These are phyloP conservation scores for Hippophae gyantsensis DNA, from an alignment of 306 rosid species.

Conservation along the genomic window DNA sequence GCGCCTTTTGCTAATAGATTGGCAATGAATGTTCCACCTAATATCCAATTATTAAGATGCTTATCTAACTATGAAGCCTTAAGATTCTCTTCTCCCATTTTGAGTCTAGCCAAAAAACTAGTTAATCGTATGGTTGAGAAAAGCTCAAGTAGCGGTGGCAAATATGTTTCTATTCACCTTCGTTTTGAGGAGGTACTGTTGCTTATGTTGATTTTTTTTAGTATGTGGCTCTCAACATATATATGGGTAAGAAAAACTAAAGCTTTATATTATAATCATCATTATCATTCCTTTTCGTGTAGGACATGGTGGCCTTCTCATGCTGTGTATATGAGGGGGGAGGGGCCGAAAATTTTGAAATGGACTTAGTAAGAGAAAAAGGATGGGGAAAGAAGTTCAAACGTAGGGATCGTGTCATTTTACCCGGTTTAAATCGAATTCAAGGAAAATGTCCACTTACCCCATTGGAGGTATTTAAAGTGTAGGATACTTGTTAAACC, in stretches of 20 bases:
- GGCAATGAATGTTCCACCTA: conserved; percentile 89
- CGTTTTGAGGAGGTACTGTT: conserved; percentile 92
- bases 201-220: conserved; percentile 13
- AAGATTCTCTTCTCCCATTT: conserved; percentile 68
- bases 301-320: conserved; percentile 99
- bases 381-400: conserved; percentile 88
- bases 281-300: conserved; percentile 17
- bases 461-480: conserved; percentile 67
- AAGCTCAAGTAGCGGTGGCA: conserved; percentile 63
- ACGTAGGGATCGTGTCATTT: conserved; percentile 49
- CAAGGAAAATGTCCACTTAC: conserved; percentile 90
- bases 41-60: conserved; percentile 82
- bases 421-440: conserved; percentile 65
- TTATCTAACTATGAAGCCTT: conserved; percentile 82
- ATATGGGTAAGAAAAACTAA: not conserved
- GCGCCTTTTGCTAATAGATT: conserved; percentile 93
- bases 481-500: conserved; percentile 4
- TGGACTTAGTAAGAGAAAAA: conserved; percentile 71
- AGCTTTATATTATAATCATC: conserved; percentile 5
- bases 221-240: not conserved
- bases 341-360: conserved; percentile 54
- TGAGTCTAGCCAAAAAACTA: conserved; percentile 54
- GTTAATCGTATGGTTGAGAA: conserved; percentile 62
- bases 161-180: conserved; percentile 73
- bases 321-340: conserved; percentile 94